Base-by-base conservation (phyloP, 106 monocot species). In the Platanthera guangdongensis region DNA sequence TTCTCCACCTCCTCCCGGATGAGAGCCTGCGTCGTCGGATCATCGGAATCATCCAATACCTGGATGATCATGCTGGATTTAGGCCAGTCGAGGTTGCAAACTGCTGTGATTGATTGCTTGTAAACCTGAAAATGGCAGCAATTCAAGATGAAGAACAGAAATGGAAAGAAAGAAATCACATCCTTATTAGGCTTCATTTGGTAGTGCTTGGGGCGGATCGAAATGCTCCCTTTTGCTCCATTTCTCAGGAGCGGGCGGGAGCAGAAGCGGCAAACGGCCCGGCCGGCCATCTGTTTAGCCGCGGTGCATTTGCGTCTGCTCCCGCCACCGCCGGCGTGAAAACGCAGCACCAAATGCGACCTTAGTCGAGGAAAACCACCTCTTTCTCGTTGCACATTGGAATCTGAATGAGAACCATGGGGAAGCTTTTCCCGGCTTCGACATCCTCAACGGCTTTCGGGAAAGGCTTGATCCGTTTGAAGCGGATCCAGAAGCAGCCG, bases 311-410 rank as follows among this genome's bases (percentile, higher is more conserved):
- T n/a, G n/a, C n/a, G n/a, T n/a, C n/a, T n/a, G n/a, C n/a, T n/a
- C n/a, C n/a, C n/a, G n/a, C n/a, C n/a, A n/a, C n/a, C n/a, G n/a
- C n/a, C n/a, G n/a, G n/a, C n/a, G n/a, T n/a, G n/a, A n/a, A n/a
- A n/a, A n/a, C n/a, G n/a, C n/a, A n/a, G n/a, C n/a, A n/a, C n/a
- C n/a, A n/a, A n/a, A n/a, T n/a, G n/a, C n/a, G n/a, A n/a, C n/a
- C n/a, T n/a, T n/a, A n/a, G n/a, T n/a, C n/a, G 7, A 2, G 2
- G 10, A 53, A 11, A 63, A 77, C 51, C 57, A 94, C 90, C 88
- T 94, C 88, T 94, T 77, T 86, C 80, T 90, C 88, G 57, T 90
- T 94, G 82, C 90, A 88, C 93, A 90, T 94, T 47, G 93, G 93
- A 10, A 94, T 94, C 63, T 94, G 93, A 18, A 94, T 82, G 8